phyloP scores from a whole-genome alignment of 768 basidiomycete genomes.

The Suillus cothurnatus region DNA sequence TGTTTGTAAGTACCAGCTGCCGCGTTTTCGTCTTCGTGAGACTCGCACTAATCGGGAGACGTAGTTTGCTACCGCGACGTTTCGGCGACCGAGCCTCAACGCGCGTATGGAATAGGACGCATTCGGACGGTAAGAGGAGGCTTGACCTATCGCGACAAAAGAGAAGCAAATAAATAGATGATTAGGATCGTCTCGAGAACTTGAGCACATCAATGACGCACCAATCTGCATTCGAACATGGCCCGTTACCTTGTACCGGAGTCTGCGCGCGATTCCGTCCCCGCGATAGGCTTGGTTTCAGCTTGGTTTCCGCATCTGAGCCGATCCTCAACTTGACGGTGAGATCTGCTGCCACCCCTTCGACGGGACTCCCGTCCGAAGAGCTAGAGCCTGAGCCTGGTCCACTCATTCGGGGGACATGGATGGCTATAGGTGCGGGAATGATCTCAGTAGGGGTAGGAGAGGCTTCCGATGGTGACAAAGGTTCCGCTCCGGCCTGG shows the following conservation, averaged over 20 bases:
- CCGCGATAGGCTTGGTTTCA: conserved; percentile 36
- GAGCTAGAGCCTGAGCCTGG: conserved; percentile 48
- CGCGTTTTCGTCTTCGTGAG: conserved; percentile 54
- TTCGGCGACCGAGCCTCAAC: conserved; percentile 58
- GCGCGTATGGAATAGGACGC: conserved; percentile 49
- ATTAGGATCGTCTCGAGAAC: background rate
- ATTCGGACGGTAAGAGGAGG: conserved; percentile 47
- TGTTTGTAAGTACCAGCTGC: conserved; percentile 58
- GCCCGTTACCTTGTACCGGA: conserved; percentile 53
- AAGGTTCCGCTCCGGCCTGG: conserved; percentile 10
- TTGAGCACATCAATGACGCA: conserved; percentile 27
- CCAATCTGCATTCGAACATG: conserved; percentile 43
- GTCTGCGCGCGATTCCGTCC: conserved; percentile 57
- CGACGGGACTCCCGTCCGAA: conserved; percentile 49
- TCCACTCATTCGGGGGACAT: background rate
- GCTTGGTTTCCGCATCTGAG: conserved; percentile 20
- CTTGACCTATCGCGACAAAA: conserved; percentile 30
- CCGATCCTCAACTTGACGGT: background rate
- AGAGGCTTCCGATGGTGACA: conserved; percentile 2
- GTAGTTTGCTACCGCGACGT: conserved; percentile 58
- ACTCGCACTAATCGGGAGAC: conserved; percentile 48
- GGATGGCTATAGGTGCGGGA: background rate
- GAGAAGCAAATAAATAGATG: background rate
- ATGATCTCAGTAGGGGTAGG: background rate
- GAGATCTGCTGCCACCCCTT: conserved; percentile 21